Evolutionary conservation across 495 filamentous ascomycete species (phyloP), one percentile per base, ranked within the genome.

Genomic region (Xylaria sp.): DNA sequence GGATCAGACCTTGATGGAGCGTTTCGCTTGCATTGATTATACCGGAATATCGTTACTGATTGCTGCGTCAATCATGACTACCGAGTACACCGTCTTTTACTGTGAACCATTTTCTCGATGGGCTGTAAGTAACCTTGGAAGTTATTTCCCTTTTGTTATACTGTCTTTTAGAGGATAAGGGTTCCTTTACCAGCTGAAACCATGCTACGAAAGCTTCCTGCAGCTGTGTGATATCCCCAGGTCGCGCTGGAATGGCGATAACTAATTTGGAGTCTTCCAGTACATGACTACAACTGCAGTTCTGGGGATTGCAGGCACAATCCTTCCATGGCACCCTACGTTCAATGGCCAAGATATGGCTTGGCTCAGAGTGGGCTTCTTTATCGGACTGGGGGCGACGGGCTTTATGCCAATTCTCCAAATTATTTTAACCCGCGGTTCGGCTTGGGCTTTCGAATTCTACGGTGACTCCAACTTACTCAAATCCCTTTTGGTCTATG

Each of bases 31-130:
- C 80, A 95, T 99, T 53, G 96, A 99, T 78, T 99, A 99, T 81
- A 98, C 95, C 0, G 97, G 97, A 35, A 99, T 99, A 73, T 98
- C 95, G 3, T 85, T 99, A 65, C 89, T 99, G 29, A 95, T 99
- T 57, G 97, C 96, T 11, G 93, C 96, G 29, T 97, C 93, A 52
- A 98, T 99, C 82, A 95, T 98, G 89, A 97, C 96, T 5, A 97
- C 93, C 65, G 96, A 99, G 79, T 98, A 98, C 82, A 97, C 97
- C 5, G 96, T 95, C 44, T 98, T 99, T 82, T 98, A 99, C 80
- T 97, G 95, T 81, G 97, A 99, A 72, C 95, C 96, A 8, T 78
- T 91, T 43, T 93, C 91, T 69, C 93, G 94, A 41, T 97, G 92
- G 88, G 84, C 89, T 43, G 62, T 66, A 9, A 66, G 62, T 66